phyloP scores from a whole-genome alignment of 768 basidiomycete species.

The Dioszegia hungarica region DNA sequence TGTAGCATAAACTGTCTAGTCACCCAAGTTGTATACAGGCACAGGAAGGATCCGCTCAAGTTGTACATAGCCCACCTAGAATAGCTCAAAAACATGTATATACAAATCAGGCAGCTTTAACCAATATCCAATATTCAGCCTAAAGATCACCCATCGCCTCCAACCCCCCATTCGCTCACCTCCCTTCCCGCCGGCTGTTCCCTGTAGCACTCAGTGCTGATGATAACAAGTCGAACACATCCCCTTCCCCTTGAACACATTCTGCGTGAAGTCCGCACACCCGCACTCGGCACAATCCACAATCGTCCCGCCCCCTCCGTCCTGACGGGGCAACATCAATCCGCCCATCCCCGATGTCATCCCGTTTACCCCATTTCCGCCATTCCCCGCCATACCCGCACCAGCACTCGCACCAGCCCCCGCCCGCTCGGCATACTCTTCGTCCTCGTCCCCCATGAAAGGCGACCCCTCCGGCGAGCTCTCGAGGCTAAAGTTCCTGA shows the following conservation, averaged over 20 bases:
- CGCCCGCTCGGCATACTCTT: conserved; percentile 11
- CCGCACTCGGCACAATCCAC: conserved; percentile 36
- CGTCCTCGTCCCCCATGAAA: conserved; percentile 33
- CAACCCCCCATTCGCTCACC: no score
- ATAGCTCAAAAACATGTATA: no score
- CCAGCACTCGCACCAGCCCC: not conserved
- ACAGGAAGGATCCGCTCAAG: no score
- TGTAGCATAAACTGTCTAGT: no score
- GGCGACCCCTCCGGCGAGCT: conserved; percentile 37
- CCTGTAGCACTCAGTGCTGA: conserved; percentile 26
- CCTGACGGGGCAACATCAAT: not conserved
- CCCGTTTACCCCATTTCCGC: not conserved
- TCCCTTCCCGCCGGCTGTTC: no score
- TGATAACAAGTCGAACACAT: conserved; percentile 66
- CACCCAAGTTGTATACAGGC: no score
- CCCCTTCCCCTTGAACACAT: conserved; percentile 62
- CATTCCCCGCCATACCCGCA: not conserved
- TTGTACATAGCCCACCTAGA: no score
- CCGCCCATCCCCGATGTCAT: conserved; percentile 2
- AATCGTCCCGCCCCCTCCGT: conserved; percentile 54
- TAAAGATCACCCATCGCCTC: no score
- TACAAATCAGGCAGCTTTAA: no score
- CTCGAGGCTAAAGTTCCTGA: conserved; percentile 16
- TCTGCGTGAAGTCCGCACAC: conserved; percentile 62
- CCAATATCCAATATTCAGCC: no score